Evolutionary conservation across 1,284 basidiomycete genomes (phyloP), one percentile per base, ranked within the genome.

Genomic region (Bondarzewia mesenterica): DNA sequence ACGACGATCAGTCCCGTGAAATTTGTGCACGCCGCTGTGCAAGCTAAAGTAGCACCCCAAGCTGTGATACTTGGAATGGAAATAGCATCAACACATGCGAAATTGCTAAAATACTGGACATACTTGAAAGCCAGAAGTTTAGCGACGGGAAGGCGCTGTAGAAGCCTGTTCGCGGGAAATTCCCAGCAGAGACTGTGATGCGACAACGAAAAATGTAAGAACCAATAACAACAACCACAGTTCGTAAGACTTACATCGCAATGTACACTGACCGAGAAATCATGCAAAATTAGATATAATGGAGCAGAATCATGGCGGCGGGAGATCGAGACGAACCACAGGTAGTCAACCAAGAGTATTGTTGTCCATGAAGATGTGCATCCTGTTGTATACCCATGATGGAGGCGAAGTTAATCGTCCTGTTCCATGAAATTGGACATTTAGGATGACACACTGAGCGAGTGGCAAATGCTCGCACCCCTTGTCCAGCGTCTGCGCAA

Each of bases 341-440:
- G 32, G 73, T 75, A 6, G 74, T 74, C 20, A 75, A 54, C 75
- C 74, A 75, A 2, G 70, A 65, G 54, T 76, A 77, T 57, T 76
- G 64, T 57, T 76, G 74, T 0, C 75, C 74, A 36, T 63, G 58
- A 12, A 77, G 66, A 48, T 69, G 52, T 0, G 70, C 70, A 53
- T 76, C 74, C 48, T 67, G 57, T 2, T 63, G 60, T 46, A 77
- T 75, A 21, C 74, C 74, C 77, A 78, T 79, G 52, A 79, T 79
- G 22, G 74, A 73, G 7, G 76, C 74, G 56, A 77, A 76, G 50
- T 71, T 75, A 44, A 77, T 64, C 12, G 74, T 75, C 48, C 72
- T 72, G 39, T 22, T n/a, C n/a, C 32, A 35, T n/a, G n/a, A 35
- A 35, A 35, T 35, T 10, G 35, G 25, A 15, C 37, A 32, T 7